Conservation (phyloP, 345 rosid species). For the Rhodamnia argentea region DNA sequence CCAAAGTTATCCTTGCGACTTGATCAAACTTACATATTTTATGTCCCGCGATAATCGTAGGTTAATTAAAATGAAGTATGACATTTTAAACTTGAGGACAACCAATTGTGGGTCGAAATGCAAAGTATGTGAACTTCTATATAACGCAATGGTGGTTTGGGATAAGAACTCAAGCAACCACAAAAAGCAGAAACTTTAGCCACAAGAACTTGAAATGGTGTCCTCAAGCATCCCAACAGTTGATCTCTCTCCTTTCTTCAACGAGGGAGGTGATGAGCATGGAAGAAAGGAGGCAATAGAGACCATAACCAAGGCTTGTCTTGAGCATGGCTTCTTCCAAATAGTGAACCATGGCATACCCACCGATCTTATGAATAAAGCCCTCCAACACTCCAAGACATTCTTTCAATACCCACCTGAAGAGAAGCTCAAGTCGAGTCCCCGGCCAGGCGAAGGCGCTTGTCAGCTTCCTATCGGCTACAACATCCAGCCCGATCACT, state of each 20-base stretch:
- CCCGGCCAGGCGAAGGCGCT: slow-evolving; percentile 13
- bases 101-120: neutral
- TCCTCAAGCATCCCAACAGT: slow-evolving; percentile 18
- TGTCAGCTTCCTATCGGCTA: slow-evolving; percentile 33
- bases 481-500: slow-evolving; percentile 20
- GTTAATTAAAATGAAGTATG: neutral
- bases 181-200: neutral
- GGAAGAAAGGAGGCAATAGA: slow-evolving; percentile 22
- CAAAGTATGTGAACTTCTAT: neutral
- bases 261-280: slow-evolving; percentile 7
- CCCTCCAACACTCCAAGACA: slow-evolving; percentile 17
- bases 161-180: neutral
- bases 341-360: slow-evolving; percentile 40
- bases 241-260: slow-evolving; percentile 34
- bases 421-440: slow-evolving; percentile 22
- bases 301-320: slow-evolving; percentile 22
- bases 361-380: slow-evolving; percentile 9
- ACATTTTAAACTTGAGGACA: neutral
- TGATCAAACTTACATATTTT: neutral
- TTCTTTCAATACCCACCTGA: slow-evolving; percentile 24
- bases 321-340: slow-evolving; percentile 38
- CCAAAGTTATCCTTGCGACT: neutral
- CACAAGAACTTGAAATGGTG: neutral
- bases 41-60: neutral
- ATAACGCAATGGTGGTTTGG: neutral